Base-by-base conservation (phyloP, 768 basidiomycete species). In the Phanerochaete sordida region DNA sequence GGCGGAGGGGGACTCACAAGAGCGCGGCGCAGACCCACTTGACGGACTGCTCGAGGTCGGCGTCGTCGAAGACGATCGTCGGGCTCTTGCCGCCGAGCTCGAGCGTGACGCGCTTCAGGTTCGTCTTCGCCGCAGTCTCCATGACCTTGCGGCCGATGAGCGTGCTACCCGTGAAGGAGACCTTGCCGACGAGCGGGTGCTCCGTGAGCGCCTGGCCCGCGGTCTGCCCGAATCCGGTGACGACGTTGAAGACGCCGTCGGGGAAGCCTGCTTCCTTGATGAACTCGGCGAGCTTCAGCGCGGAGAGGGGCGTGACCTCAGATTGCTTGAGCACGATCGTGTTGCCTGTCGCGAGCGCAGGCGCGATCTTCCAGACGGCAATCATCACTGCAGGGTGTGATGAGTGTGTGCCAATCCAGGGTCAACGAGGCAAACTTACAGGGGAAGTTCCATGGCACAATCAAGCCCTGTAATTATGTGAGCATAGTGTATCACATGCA, bases 151-250 rank as follows among this genome's bases (percentile, higher is more conserved):
- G 82, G 9, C 95, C 94, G 24, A 87, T 84, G 43, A 86, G 75
- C 1, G 91, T 91, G 60, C 87, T 89, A 2, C 93, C 93, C 0
- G 94, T 96, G 77, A 96, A 95, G 0, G 92, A 88, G 27, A 65
- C 60, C 51, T 91, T 91, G 54, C 83, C 79, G 62, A 92, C 86
- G 9, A 73, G 72, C 65, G 77, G 78, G 74, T 92, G 89, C 48
- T 79, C 77, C 3, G 81, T 70, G 62, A 95, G 86, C 19, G 90
- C 88, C 39, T 85, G 72, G 0, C 91, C 91, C 24, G 83, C 88
- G 8, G 82, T 84, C 31, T 76, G 66, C 0, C 93, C 93, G 66
- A 86, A 86, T 19, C 91, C 92, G 0, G 80, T 82, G 45, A 95
- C 70, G 62, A 91, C 74, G 73, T 95, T 93, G 64, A 95, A 79